Conservation (phyloP, 345 rosid species). For the Firmiana major region DNA sequence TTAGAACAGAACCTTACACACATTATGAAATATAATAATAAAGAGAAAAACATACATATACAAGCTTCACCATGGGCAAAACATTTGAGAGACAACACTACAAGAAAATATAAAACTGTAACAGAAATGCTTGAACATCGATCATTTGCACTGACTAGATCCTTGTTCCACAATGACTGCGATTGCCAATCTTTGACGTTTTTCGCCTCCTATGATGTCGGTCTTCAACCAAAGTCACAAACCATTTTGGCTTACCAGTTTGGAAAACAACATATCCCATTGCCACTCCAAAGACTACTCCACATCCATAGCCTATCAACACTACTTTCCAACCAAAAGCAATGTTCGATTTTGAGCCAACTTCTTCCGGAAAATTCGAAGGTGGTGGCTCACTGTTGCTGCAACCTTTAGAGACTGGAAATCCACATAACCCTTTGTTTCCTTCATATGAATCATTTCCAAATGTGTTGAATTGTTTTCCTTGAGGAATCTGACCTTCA, state of each 20-base stretch:
- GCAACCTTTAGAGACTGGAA: neutral
- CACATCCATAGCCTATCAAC: too few relatives aligned
- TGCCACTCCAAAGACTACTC: too few relatives aligned
- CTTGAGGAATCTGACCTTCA: neutral
- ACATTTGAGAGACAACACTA: neutral
- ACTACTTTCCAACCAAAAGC: too few relatives aligned
- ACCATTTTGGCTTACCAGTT: too few relatives aligned
- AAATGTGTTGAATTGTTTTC: neutral
- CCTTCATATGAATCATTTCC: neutral
- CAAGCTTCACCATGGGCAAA: neutral
- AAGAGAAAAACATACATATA: neutral
- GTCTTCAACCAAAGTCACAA: too few relatives aligned
- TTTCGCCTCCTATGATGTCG: too few relatives aligned
- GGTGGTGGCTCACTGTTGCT: too few relatives aligned
- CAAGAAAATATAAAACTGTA: neutral
- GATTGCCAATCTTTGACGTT: neutral
- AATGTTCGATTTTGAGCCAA: too few relatives aligned
- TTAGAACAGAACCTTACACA: neutral
- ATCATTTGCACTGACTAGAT: neutral
- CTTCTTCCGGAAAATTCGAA: too few relatives aligned
- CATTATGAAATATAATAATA: too few relatives aligned
- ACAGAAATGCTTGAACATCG: neutral
- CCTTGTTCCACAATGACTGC: neutral
- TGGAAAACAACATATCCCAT: too few relatives aligned
- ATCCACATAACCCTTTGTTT: neutral